These are phyloP conservation scores for Marsdenia floribunda DNA, from an alignment of 257 asterid species.

Conservation along the genomic window DNA sequence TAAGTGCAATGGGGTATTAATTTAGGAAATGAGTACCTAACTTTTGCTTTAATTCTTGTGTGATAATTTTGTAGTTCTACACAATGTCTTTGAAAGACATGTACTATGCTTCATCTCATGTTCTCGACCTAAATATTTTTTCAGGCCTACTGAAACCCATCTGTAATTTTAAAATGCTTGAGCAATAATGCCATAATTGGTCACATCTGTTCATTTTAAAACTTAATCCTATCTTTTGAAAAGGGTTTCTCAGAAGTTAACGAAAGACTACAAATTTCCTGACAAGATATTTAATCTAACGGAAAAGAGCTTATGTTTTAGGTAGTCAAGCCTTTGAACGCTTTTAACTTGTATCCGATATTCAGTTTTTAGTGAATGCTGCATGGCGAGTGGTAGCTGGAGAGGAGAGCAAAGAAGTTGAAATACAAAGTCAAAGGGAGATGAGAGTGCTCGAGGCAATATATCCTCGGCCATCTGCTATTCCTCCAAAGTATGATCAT, in stretches of 20 bases:
- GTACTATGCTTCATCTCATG: not conserved
- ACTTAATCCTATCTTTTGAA: not conserved
- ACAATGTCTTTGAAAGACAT: not conserved
- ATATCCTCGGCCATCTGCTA: conserved; percentile 87
- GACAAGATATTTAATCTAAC: not conserved
- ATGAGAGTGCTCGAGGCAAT: conserved; percentile 85
- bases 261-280: not conserved
- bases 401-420: conserved; percentile 75
- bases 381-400: conserved; percentile 74
- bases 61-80: not conserved
- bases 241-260: not conserved
- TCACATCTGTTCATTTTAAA: not conserved
- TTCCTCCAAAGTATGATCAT: conserved; percentile 66
- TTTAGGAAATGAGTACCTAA: not conserved
- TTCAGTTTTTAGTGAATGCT: conserved; percentile 51
- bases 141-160: not conserved
- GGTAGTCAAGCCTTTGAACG: not conserved
- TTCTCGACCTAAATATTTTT: not conserved
- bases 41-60: not conserved
- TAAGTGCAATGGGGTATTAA: not conserved
- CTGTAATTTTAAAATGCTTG: not conserved
- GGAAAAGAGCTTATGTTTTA: not conserved
- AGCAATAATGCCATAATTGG: not conserved
- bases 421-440: conserved; percentile 57
- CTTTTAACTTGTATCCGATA: not conserved